A percentile compares a stretch with the other conserved stretches of the same genome.
phyloP scores from a whole-genome alignment of 768 basidiomycete genomes.

The Amanita fuliginea region DNA sequence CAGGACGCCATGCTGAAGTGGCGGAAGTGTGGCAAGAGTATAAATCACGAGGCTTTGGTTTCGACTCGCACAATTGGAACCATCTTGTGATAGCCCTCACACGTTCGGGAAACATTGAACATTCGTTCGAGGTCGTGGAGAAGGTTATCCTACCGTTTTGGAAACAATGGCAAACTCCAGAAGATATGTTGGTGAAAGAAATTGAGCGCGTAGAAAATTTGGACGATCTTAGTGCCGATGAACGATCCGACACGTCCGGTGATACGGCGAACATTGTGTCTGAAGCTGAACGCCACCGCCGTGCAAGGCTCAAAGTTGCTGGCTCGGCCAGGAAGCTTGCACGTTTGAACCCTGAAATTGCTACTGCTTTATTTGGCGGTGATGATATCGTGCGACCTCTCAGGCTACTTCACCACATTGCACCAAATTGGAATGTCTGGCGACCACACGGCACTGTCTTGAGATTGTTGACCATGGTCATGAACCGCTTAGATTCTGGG shows the following conservation, averaged over 20 bases:
- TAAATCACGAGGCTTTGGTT: conserved; percentile 52
- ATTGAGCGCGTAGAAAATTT: background rate
- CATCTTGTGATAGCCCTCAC: conserved; percentile 66
- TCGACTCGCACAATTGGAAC: conserved; percentile 91
- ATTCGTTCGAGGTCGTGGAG: conserved; percentile 77
- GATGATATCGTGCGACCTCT: conserved; percentile 49
- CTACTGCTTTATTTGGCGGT: conserved; percentile 6
- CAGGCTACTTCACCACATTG: conserved; percentile 48
- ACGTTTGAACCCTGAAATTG: conserved; percentile 11
- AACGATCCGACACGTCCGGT: conserved; percentile 17
- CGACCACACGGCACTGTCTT: conserved; percentile 44
- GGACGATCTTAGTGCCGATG: conserved; percentile 10
- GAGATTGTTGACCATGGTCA: conserved; percentile 31
- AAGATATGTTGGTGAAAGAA: conserved; percentile 5
- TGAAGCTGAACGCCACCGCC: background rate
- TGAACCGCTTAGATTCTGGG: conserved; percentile 41
- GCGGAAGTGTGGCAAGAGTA: conserved; percentile 58
- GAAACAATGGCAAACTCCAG: conserved; percentile 7
- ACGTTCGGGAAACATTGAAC: conserved; percentile 71
- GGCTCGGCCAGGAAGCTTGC: conserved; percentile 14
- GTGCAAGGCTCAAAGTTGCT: background rate
- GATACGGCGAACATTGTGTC: background rate
- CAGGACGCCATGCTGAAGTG: conserved; percentile 51
- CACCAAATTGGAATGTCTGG: conserved; percentile 59
- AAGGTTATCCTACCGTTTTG: conserved; percentile 54